Percentiles rank a stretch among this genome's conserved stretches.
Conservation (phyloP, 2,329 filamentous ascomycete species). For the Mycogone perniciosa region DNA sequence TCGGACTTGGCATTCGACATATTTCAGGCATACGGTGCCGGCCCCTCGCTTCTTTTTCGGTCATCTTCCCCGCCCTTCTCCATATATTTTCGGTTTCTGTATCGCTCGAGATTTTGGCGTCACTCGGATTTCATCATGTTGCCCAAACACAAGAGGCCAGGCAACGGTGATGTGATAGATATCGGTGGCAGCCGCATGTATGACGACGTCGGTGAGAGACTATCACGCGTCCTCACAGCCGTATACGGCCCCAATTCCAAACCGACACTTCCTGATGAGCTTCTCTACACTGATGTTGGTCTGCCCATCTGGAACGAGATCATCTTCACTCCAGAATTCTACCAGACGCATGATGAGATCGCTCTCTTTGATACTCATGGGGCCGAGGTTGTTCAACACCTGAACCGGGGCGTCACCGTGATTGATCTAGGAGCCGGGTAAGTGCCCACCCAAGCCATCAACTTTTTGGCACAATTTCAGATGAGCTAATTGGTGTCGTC, state of each 20-base stretch:
- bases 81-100: neutral
- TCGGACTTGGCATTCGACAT: too few species aligned
- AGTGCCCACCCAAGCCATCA: slow-evolving; percentile 16
- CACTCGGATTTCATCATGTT: slow-evolving; percentile 1
- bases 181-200: slow-evolving; percentile 33
- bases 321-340: slow-evolving; percentile 34
- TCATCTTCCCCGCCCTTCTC: neutral
- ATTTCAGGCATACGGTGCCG: too few species aligned
- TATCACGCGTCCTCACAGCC: slow-evolving; percentile 22
- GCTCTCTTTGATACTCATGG: slow-evolving; percentile 30
- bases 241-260: slow-evolving; percentile 19
- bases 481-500: neutral
- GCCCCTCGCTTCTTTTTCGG: neutral
- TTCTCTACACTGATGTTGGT: slow-evolving; percentile 34
- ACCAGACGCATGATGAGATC: slow-evolving; percentile 37
- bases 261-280: slow-evolving; percentile 33
- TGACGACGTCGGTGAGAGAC: slow-evolving; percentile 21
- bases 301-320: slow-evolving; percentile 36
- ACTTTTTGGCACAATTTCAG: neutral
- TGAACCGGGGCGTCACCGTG: slow-evolving; percentile 28
- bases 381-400: slow-evolving; percentile 25
- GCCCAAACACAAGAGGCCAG: neutral
- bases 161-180: slow-evolving; percentile 30
- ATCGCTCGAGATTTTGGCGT: neutral
- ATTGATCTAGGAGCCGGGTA: slow-evolving; percentile 38